Base-by-base conservation (phyloP, 2,329 filamentous ascomycete species). In the Penicillium sp. region DNA sequence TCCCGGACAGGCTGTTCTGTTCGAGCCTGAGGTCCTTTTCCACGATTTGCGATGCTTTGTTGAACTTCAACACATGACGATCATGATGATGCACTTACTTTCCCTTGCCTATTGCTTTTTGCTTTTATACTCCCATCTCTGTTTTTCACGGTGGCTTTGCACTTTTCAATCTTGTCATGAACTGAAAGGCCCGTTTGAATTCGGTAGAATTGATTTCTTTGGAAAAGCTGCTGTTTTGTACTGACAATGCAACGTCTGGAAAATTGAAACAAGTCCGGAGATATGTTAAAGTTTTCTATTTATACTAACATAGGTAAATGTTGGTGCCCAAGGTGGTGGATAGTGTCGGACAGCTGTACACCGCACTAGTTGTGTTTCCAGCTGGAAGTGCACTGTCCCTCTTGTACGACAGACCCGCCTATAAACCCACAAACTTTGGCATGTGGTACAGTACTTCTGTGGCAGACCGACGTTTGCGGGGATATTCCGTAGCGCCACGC, bases 51-150 rank as follows among this genome's bases (percentile, higher is more conserved):
- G 14, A 53, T 40, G 30, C 50, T 17, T 25, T 38, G 7, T 25
- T 35, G 38, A 35, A 22, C 17, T 35, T 36, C 37, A 35, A 30
- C 35, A 26, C 16, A 53, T 63, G 57, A 69, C 43, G 61, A 67
- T 53, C 53, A 61, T 55, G 58, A 70, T 53, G 59, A 68, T 60
- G 55, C 45, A 49, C 54, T 41, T 43, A 50, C 49, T 47, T 54
- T 43, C 37, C 49, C 26, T 50, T 50, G 37, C 50, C 22, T 22
- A 2, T 22, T 12, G 26, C 59, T 43, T 60, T 53, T 56, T 16
- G 17, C 19, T 43, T 26, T 19, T 57, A 50, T 46, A 25, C 28
- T 55, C 47, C 40, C 19, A 26, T 37, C 33, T 41, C 44, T 42
- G 22, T 28, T 22, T 37, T 51, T 52, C 40, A 38, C 42, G 51